These are phyloP conservation scores for Poterioochromonas sp. DNA, from an alignment of 352 stramenopile genomes.

Conservation along the genomic window DNA sequence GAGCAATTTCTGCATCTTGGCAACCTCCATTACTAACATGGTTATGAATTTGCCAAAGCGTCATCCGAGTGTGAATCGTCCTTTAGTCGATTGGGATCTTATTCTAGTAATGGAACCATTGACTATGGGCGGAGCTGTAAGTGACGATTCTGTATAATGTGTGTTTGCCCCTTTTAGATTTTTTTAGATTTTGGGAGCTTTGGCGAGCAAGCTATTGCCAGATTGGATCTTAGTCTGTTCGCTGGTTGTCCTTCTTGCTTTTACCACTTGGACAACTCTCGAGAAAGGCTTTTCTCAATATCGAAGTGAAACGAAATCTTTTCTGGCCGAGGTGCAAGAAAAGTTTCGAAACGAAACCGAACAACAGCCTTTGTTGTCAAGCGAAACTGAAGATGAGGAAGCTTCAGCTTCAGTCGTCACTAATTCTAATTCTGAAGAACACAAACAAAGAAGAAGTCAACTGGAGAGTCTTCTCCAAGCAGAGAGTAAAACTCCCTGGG, in stretches of 20 bases:
- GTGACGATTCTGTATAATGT: too few relatives aligned
- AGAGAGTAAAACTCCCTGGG: conserved; percentile 54
- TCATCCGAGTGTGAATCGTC: conserved; percentile 76
- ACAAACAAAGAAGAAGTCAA: too few relatives aligned
- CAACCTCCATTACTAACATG: conserved; percentile 84
- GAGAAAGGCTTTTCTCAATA: conserved; percentile 74
- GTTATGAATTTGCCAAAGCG: conserved; percentile 83
- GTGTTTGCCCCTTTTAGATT: neutral
- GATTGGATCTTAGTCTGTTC: conserved; percentile 73
- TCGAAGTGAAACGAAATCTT: conserved; percentile 57
- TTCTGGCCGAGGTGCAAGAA: neutral
- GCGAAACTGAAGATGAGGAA: neutral
- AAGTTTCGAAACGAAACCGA: neutral
- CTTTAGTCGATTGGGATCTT: conserved; percentile 94
- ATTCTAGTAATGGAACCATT: conserved; percentile 96
- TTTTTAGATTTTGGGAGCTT: conserved; percentile 54
- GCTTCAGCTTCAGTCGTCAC: neutral
- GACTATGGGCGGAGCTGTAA: conserved; percentile 60
- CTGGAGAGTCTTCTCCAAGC: conserved; percentile 51
- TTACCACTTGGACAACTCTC: conserved; percentile 72
- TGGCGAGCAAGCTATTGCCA: conserved; percentile 77
- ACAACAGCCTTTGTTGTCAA: neutral
- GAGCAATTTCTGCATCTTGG: conserved; percentile 92
- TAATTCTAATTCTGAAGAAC: conserved; percentile 31
- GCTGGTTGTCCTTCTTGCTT: conserved; percentile 71